Evolutionary conservation across 169 alveolate genomes (phyloP).

Genomic region (Plasmodium inui): DNA sequence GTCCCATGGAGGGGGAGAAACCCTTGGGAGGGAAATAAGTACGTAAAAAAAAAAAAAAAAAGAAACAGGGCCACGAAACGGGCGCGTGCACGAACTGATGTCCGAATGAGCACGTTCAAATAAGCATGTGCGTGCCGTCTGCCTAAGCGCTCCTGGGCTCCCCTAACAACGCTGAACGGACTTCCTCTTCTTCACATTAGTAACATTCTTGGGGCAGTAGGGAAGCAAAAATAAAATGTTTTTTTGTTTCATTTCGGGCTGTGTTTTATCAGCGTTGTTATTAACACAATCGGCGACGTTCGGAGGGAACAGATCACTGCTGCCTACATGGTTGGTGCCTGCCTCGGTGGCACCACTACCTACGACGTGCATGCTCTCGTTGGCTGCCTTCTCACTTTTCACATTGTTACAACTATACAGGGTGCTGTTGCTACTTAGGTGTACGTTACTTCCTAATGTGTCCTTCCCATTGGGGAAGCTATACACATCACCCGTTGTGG

Average conservation of each 20-base stretch:
- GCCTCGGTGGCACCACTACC: not conserved
- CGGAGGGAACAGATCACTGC: not conserved
- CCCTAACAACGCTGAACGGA: conserved; percentile 24
- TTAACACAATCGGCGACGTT: not conserved
- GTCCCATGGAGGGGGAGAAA: not conserved
- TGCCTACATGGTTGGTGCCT: not conserved
- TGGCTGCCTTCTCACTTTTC: not conserved
- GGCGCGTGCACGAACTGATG: not conserved
- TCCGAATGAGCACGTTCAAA: not conserved
- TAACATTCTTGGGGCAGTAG: conserved; percentile 72
- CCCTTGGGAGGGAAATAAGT: not conserved
- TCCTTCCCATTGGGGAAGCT: not conserved
- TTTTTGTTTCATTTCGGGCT: conserved; percentile 22
- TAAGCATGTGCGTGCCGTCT: not conserved
- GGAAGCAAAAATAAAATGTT: conserved; percentile 42
- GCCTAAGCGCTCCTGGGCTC: not conserved
- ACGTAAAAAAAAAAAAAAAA: conserved; percentile 1
- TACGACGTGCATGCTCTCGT: not conserved
- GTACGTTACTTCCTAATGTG: not conserved
- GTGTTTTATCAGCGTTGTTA: not conserved
- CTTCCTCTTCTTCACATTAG: conserved; percentile 50
- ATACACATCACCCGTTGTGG: not conserved
- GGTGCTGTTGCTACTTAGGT: conserved; percentile 7
- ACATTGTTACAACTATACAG: conserved; percentile 10
- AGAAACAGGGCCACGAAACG: not conserved